phyloP scores from a whole-genome alignment of 2,329 filamentous ascomycete genomes.

The Stachybotrys chlorohalonatus region DNA sequence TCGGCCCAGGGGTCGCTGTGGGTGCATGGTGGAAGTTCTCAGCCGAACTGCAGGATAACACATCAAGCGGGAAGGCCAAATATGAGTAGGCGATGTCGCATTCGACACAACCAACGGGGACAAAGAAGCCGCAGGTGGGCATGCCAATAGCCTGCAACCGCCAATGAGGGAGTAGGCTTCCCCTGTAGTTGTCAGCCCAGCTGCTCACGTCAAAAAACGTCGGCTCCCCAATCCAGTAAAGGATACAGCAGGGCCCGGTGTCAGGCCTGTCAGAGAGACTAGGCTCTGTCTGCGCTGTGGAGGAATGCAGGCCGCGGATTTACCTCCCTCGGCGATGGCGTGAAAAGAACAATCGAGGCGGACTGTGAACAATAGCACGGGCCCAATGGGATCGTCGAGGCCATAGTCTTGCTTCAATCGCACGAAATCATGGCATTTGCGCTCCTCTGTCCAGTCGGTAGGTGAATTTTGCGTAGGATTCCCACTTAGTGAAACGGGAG shows the following conservation, averaged over 20 bases:
- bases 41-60: background rate
- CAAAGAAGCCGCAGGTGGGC: background rate
- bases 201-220: background rate
- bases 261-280: background rate
- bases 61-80: background rate
- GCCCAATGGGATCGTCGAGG: no score
- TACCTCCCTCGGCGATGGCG: no score
- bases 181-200: background rate
- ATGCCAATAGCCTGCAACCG: background rate
- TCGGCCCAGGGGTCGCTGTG: no score
- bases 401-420: no score
- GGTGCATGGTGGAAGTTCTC: no score
- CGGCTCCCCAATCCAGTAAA: background rate
- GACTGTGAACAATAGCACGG: no score
- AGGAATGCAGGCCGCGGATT: background rate
- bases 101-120: background rate
- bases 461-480: no score
- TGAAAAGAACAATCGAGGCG: no score
- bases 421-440: no score
- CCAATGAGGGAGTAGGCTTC: background rate
- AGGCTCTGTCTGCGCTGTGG: background rate
- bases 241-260: background rate
- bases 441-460: no score
- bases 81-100: background rate
- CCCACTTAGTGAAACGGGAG: no score